A percentile compares a stretch with the other conserved stretches of the same genome.
Conservation (phyloP, 2,329 filamentous ascomycete species). For the Lachnellula cervina region DNA sequence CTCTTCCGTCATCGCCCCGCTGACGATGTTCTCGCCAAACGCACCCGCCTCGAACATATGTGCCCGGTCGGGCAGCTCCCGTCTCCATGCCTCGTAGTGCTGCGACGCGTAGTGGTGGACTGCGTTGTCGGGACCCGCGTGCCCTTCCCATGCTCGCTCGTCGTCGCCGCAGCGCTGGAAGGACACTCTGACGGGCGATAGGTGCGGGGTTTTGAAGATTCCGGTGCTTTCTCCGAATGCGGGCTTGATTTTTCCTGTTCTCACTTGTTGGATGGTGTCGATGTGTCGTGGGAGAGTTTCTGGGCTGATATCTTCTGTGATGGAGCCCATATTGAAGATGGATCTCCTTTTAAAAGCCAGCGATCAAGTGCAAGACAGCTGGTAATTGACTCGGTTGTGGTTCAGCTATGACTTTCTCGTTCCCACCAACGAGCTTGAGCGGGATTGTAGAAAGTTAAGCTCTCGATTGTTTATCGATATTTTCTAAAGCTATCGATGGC, state of each 20-base stretch:
- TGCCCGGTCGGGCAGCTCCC: constrained; percentile 46
- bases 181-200: constrained; percentile 1
- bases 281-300: background rate
- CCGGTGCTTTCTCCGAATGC: background rate
- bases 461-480: too few species aligned
- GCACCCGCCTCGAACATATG: constrained; percentile 50
- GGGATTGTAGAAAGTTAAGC: too few species aligned
- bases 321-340: background rate
- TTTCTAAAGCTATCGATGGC: too few species aligned
- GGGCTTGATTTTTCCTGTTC: background rate
- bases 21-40: constrained; percentile 61
- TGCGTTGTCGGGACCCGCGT: constrained; percentile 48
- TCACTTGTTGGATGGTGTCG: constrained; percentile 1
- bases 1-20: constrained; percentile 50
- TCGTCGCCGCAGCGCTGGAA: constrained; percentile 8
- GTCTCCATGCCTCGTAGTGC: constrained; percentile 52
- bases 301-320: background rate
- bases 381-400: too few species aligned
- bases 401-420: too few species aligned
- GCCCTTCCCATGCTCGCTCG: constrained; percentile 25
- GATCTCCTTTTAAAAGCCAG: background rate
- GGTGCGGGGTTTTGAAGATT: constrained; percentile 1
- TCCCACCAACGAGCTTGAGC: too few species aligned
- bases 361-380: too few species aligned
- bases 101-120: constrained; percentile 47